Conservation (phyloP, 225 moss, liverwort and hornwort species). For the Polytrichum commune region DNA sequence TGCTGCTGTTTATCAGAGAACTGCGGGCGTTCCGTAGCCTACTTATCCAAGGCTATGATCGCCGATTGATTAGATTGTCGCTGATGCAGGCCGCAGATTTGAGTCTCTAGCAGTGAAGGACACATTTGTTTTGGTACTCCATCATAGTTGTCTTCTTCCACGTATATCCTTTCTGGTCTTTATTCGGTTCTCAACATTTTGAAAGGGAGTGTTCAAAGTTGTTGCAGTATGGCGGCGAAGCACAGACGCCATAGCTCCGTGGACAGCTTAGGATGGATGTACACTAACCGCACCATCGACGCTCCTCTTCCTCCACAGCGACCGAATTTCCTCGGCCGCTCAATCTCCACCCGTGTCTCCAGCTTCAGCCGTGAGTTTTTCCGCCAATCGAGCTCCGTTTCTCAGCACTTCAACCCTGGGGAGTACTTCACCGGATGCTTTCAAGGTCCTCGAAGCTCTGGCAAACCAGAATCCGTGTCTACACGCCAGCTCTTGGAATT, state of each 20-base stretch:
- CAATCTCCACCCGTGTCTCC: slow-evolving; percentile 19
- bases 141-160: no score
- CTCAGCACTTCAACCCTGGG: slow-evolving; percentile 25
- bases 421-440: slow-evolving; percentile 46
- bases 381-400: slow-evolving; percentile 17
- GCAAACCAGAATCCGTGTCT: no score
- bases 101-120: not conserved
- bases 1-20: no score
- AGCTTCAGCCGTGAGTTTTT: slow-evolving; percentile 14
- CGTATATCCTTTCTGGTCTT: no score
- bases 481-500: slow-evolving; percentile 6
- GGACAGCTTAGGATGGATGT: slow-evolving; percentile 41
- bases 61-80: not conserved
- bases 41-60: no score
- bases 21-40: no score
- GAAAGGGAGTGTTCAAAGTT: not conserved
- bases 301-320: slow-evolving; percentile 3
- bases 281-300: slow-evolving; percentile 12
- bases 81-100: not conserved
- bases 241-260: slow-evolving; percentile 51
- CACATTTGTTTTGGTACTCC: no score
- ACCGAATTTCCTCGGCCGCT: slow-evolving; percentile 14
- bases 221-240: slow-evolving; percentile 21
- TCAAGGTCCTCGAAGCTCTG: slow-evolving; percentile 20
- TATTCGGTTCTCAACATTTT: not conserved